phyloP scores from a whole-genome alignment of 2,329 filamentous ascomycete genomes.

The Neoscytalidium dimidiatum region DNA sequence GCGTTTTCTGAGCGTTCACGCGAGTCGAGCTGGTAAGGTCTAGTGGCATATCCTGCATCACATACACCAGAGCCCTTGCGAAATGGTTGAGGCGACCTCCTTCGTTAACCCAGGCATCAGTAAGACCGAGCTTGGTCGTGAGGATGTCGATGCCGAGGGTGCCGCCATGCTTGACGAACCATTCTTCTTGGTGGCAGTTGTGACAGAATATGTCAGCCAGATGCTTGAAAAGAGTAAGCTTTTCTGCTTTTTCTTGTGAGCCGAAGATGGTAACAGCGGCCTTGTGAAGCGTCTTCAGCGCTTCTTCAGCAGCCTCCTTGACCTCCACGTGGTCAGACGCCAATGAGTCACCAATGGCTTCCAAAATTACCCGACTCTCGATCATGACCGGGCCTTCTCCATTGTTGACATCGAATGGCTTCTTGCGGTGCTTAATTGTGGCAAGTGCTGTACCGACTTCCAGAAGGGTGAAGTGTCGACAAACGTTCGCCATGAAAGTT shows the following conservation, averaged over 20 bases:
- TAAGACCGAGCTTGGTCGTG: slow-evolving; percentile 80
- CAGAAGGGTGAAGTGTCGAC: slow-evolving; percentile 85
- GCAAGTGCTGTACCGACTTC: slow-evolving; percentile 86
- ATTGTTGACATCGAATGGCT: slow-evolving; percentile 78
- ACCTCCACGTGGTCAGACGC: slow-evolving; percentile 81
- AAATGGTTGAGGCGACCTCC: slow-evolving; percentile 75
- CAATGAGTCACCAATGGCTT: slow-evolving; percentile 86
- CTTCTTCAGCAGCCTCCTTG: slow-evolving; percentile 77
- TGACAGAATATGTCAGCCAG: slow-evolving; percentile 86
- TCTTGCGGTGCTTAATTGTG: slow-evolving; percentile 72
- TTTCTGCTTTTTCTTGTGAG: slow-evolving; percentile 67
- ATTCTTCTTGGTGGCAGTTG: slow-evolving; percentile 95
- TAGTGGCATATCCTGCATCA: slow-evolving; percentile 96
- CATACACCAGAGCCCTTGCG: slow-evolving; percentile 87
- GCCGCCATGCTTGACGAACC: slow-evolving; percentile 96
- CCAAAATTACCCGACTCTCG: slow-evolving; percentile 82
- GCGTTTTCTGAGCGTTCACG: slow-evolving; percentile 76
- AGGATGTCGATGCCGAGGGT: slow-evolving; percentile 87
- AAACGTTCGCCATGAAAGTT: slow-evolving; percentile 75
- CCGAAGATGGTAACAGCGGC: slow-evolving; percentile 79
- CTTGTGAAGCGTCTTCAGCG: slow-evolving; percentile 76
- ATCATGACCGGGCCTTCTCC: slow-evolving; percentile 87
- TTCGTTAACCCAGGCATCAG: slow-evolving; percentile 77
- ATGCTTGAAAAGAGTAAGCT: slow-evolving; percentile 81
- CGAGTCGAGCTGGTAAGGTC: slow-evolving; percentile 91